Percentiles rank a stretch among this genome's conserved stretches.
Evolutionary conservation across 306 rosid genomes (phyloP).

Genomic region (Cajanus cajan): DNA sequence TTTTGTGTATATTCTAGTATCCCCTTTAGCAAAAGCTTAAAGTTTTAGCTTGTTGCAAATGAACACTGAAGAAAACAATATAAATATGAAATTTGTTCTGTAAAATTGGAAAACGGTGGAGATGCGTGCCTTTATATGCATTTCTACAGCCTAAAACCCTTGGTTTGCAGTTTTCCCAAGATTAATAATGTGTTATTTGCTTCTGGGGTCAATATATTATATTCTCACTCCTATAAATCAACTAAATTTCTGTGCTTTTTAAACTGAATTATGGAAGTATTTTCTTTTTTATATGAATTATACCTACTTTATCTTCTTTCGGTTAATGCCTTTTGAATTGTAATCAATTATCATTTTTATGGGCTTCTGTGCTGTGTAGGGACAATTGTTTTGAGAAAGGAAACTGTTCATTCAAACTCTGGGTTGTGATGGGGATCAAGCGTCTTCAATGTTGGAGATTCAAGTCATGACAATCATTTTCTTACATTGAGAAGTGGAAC

Average conservation of each 20-base stretch:
- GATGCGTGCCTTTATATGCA: not conserved
- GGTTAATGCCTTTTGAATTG: conserved; percentile 28
- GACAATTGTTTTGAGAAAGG: conserved; percentile 39
- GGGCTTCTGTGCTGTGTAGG: conserved; percentile 41
- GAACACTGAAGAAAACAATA: not conserved
- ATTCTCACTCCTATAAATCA: not conserved
- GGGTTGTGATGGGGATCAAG: conserved; percentile 40
- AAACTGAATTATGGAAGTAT: not conserved
- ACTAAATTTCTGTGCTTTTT: not conserved
- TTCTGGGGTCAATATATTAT: not conserved
- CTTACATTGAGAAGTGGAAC: conserved; percentile 53
- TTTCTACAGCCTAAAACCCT: not conserved
- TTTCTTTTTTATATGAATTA: not conserved
- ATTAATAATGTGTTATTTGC: not conserved
- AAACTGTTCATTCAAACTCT: conserved; percentile 38
- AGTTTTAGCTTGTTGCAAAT: not conserved
- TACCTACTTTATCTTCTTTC: not conserved
- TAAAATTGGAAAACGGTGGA: not conserved
- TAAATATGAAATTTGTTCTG: not conserved
- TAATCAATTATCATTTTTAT: conserved; percentile 3
- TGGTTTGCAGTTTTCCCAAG: not conserved
- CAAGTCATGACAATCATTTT: conserved; percentile 37
- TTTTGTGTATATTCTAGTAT: not conserved
- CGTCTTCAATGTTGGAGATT: conserved; percentile 31
- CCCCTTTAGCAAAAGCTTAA: not conserved